A percentile compares a stretch with the other conserved stretches of the same genome.
These are phyloP conservation scores for Talaromyces verruculosus DNA, from an alignment of 2,329 filamentous ascomycete species.

Conservation along the genomic window DNA sequence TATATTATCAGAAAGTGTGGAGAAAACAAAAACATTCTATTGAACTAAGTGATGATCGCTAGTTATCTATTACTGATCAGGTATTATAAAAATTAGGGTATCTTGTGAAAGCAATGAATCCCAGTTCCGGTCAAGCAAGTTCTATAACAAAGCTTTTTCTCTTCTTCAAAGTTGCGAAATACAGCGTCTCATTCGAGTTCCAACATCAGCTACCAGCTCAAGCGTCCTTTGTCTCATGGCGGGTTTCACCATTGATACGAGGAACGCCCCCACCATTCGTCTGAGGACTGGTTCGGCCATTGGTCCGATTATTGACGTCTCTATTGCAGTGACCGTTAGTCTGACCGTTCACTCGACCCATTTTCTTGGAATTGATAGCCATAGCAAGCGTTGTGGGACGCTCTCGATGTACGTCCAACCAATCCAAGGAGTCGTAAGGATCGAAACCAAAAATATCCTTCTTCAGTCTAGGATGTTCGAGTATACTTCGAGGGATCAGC, in stretches of 20 bases:
- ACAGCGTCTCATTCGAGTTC: neutral
- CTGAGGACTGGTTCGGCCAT: neutral
- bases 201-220: neutral
- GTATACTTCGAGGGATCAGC: neutral
- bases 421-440: neutral
- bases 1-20: neutral
- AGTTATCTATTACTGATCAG: neutral
- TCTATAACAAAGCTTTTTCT: neutral
- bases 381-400: neutral
- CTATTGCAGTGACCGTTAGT: neutral
- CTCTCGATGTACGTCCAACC: neutral
- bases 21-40: neutral
- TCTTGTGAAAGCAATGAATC: neutral
- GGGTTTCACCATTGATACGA: neutral
- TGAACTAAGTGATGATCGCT: neutral
- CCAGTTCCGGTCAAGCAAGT: too few relatives aligned
- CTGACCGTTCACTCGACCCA: neutral
- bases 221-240: neutral
- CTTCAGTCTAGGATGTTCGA: neutral
- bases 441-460: neutral
- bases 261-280: neutral
- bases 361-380: neutral
- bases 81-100: neutral
- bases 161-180: neutral
- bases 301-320: neutral